phyloP scores from a whole-genome alignment of 2,329 filamentous ascomycete genomes.

The Cordyceps tenuipes region DNA sequence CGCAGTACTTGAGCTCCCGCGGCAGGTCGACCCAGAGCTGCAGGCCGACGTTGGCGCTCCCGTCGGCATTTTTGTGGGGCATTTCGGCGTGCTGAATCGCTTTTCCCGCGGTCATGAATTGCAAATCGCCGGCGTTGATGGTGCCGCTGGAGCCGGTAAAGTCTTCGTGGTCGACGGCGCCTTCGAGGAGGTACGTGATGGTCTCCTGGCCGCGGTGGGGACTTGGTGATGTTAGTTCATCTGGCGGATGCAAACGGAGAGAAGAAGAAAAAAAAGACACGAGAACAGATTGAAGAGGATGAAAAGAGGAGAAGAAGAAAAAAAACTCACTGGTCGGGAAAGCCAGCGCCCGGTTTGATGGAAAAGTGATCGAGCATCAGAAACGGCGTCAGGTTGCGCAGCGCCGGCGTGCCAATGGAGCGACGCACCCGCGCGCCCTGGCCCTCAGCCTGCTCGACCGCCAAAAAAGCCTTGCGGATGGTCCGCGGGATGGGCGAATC shows the following conservation, averaged over 20 bases:
- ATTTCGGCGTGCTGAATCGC: conserved; percentile 96
- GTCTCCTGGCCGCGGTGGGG: conserved; percentile 74
- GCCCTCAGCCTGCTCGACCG: conserved; percentile 79
- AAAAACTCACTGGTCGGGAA: conserved; percentile 64
- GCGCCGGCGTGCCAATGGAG: conserved; percentile 73
- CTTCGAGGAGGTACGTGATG: conserved; percentile 83
- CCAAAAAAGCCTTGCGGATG: conserved; percentile 76
- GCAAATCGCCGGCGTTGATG: conserved; percentile 78
- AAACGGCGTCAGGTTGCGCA: conserved; percentile 85
- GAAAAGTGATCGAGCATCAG: conserved; percentile 94
- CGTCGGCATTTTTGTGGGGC: conserved; percentile 71
- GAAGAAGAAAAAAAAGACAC: background rate
- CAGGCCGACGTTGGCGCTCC: conserved; percentile 72
- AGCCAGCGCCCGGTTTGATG: conserved; percentile 71
- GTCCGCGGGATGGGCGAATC: background rate
- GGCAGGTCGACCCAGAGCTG: conserved; percentile 96
- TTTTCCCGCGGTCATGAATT: conserved; percentile 93
- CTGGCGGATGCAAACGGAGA: too few species aligned
- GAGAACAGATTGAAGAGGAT: background rate
- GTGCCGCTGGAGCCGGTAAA: conserved; percentile 81
- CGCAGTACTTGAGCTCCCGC: conserved; percentile 70
- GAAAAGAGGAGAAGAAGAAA: too few species aligned
- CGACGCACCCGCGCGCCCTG: conserved; percentile 80
- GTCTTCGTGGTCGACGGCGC: conserved; percentile 85
- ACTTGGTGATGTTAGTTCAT: conserved; percentile 16